phyloP scores from a whole-genome alignment of 768 basidiomycete genomes.

The Sporobolomyces roseus region DNA sequence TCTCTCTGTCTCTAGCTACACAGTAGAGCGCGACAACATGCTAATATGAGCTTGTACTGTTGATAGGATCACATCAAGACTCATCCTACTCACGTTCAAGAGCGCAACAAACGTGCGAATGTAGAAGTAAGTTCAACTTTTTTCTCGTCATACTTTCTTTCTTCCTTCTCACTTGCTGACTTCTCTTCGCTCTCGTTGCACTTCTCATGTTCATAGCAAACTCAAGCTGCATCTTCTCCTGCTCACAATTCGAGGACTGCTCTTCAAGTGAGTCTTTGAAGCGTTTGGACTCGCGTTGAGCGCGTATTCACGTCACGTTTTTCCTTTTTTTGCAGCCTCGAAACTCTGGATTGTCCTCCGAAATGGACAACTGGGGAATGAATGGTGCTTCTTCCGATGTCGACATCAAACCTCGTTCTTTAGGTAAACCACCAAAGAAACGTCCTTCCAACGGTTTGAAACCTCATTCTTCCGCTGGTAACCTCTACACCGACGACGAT shows the following conservation, averaged over 20 bases:
- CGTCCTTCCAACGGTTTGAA: constrained; percentile 6
- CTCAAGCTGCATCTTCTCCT: not conserved
- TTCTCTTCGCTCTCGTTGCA: too few species aligned
- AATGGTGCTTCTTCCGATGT: too few species aligned
- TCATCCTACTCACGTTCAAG: not conserved
- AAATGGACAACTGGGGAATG: too few species aligned
- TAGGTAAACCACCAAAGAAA: constrained; percentile 6
- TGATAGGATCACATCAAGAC: constrained; percentile 18
- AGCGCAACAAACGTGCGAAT: constrained; percentile 13
- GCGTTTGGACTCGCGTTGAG: not conserved
- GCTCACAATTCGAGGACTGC: not conserved
- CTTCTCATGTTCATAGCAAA: too few species aligned
- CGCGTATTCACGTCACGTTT: not conserved
- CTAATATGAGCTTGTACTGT: not conserved
- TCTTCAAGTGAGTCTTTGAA: constrained; percentile 1
- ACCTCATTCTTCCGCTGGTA: constrained; percentile 11
- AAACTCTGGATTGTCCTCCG: not conserved
- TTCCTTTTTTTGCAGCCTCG: not conserved
- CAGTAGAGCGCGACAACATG: too few species aligned
- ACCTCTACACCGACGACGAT: constrained; percentile 7
- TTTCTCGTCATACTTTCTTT: too few species aligned
- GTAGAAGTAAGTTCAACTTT: not conserved
- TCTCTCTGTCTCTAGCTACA: not conserved
- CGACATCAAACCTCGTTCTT: not conserved
- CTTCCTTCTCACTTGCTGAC: too few species aligned